Base-by-base conservation (phyloP, 2,329 filamentous ascomycete genomes). In the Leptographium galeiforme region DNA sequence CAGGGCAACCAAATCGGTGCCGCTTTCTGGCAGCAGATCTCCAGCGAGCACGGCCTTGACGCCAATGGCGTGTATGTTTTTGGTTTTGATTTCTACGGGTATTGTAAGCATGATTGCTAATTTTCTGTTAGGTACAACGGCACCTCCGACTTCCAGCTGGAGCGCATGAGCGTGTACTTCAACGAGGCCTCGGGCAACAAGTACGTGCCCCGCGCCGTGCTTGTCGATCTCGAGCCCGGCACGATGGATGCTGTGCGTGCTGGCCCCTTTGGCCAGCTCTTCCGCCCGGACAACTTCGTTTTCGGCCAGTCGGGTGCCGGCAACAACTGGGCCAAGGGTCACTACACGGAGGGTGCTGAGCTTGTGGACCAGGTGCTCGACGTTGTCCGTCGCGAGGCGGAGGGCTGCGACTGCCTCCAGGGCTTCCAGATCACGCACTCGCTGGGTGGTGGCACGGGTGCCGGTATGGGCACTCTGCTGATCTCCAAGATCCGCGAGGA, bases 361-460 rank as follows among this genome's bases (percentile, higher is more conserved):
- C 83, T 97, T 60, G 93, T 98, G 63, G 93, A 98, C 79, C 82
- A 96, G 68, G 93, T 98, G 63, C 84, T 98, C 64, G 93, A 97
- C 70, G 93, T 98, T 62, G 91, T 98, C 69, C 93, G 93, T 70
- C 91, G 93, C 67, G 93, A 98, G 81, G 91, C 93, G 63, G 93
- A 98, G 78, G 89, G 87, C 72, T 97, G 93, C 70, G 93, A 98
- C 82, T 96, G 89, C 82, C 90, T 98, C 60, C 93, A 98, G 79
- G 93, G 93, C 72, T 98, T 98, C 86, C 93, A 98, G n/a, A 97
- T 98, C 78, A 98, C 93, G 70, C 93, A 98, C 87, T 97, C 93
- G 53, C 90, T 97, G 61, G 93, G 93, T 85, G 93, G 93, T 87
- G 93, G 93, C 84, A 98, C 93, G 67, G 93, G 93, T 89, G 91